A percentile compares a stretch with the other conserved stretches of the same genome.
Evolutionary conservation across 2,329 filamentous ascomycete genomes (phyloP).

Genomic region (Epichloe amarillans): DNA sequence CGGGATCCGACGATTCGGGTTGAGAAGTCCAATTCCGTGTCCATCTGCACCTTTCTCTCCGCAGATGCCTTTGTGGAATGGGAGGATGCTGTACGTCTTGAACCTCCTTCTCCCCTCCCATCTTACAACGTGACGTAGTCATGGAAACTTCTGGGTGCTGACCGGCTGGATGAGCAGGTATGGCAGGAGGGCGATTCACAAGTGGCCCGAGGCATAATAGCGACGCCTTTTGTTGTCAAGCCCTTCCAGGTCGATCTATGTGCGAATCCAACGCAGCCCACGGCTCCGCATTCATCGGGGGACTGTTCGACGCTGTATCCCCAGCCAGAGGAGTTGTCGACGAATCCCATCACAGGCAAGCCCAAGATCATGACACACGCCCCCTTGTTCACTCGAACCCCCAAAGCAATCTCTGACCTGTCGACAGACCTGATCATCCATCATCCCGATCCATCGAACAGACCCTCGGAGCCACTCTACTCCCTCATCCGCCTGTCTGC

Average conservation of each 20-base stretch:
- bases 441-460: slow-evolving; percentile 12
- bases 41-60: slow-evolving; percentile 36
- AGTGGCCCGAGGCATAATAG: slow-evolving; percentile 39
- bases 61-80: slow-evolving; percentile 42
- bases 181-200: slow-evolving; percentile 25
- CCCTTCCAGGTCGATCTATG: slow-evolving; percentile 36
- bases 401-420: neutral
- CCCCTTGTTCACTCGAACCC: neutral
- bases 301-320: slow-evolving; percentile 35
- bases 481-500: slow-evolving; percentile 40
- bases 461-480: slow-evolving; percentile 28
- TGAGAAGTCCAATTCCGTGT: slow-evolving; percentile 27
- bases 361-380: neutral
- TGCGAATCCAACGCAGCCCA: slow-evolving; percentile 11
- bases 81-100: slow-evolving; percentile 32
- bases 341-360: slow-evolving; percentile 13
- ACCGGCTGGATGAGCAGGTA: slow-evolving; percentile 20
- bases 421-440: slow-evolving; percentile 33
- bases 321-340: slow-evolving; percentile 21
- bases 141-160: neutral
- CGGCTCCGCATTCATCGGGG: slow-evolving; percentile 23
- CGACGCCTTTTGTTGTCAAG: slow-evolving; percentile 35
- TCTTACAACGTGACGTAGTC: too few relatives aligned
- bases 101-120: neutral
- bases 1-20: slow-evolving; percentile 25